phyloP scores from a whole-genome alignment of 2,329 filamentous ascomycete genomes.

The Lecanoromycetidae sp. region DNA sequence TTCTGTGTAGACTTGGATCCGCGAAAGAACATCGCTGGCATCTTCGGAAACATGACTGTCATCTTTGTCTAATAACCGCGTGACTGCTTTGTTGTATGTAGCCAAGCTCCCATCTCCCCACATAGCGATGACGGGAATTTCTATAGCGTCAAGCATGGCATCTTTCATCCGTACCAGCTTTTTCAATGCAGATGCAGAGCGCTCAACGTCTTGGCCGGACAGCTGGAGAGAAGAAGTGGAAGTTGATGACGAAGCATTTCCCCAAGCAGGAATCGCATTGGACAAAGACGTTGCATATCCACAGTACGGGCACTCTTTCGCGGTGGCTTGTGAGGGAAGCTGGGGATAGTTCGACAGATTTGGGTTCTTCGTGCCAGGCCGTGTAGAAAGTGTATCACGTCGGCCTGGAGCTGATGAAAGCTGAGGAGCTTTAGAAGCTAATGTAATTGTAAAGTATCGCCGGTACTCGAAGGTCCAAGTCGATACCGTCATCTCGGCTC shows the following conservation, averaged over 20 bases:
- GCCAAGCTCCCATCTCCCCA: slow-evolving; percentile 68
- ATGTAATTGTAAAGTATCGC: slow-evolving; percentile 62
- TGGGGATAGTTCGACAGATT: no score
- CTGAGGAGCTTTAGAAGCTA: slow-evolving; percentile 44
- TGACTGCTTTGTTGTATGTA: slow-evolving; percentile 58
- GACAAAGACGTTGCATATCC: no score
- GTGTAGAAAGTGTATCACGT: no score
- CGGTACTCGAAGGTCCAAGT: slow-evolving; percentile 59
- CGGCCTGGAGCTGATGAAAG: no score
- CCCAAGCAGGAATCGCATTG: no score
- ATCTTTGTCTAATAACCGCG: slow-evolving; percentile 36
- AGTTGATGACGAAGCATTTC: no score
- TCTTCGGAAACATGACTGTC: slow-evolving; percentile 33
- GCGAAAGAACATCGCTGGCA: slow-evolving; percentile 45
- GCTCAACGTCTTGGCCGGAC: slow-evolving; percentile 30
- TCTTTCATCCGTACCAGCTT: slow-evolving; percentile 68
- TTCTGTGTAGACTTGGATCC: slow-evolving; percentile 52
- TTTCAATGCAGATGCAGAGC: slow-evolving; percentile 29
- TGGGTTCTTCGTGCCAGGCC: no score
- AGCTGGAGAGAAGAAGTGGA: slow-evolving; percentile 50
- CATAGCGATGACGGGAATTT: slow-evolving; percentile 64
- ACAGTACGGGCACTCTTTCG: no score
- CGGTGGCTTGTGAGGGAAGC: no score
- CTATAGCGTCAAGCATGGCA: slow-evolving; percentile 61
- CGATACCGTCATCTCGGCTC: slow-evolving; percentile 65